Evolutionary conservation across 352 stramenopile species (phyloP), one percentile per base, ranked within the genome.

Genomic region (Pythium dissotocum): DNA sequence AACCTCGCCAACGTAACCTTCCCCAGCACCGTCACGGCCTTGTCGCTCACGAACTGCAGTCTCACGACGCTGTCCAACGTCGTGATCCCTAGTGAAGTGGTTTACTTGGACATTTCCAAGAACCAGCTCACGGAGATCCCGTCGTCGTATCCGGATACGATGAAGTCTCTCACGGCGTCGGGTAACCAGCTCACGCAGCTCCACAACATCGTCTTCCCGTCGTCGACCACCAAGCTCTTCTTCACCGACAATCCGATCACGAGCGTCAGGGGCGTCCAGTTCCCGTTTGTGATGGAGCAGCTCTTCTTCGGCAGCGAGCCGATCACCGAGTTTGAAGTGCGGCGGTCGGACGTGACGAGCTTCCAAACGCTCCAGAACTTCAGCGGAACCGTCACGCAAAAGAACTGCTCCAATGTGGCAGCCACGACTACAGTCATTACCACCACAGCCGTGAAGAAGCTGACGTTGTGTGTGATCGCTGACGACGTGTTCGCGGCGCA

Each of bases 291-390:
- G 1, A 65, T 93, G 16, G 67, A 78, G 4, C 79, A 74, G 6
- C 63, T 91, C 42, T 72, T 83, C 32, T 58, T 93, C n/a, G 82
- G 77, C 32, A 52, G 49, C 1, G 72, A 72, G 40, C 65, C 77
- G 56, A 91, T 93, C 69, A 78, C 67, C 8, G 78, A 80, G n/a
- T 85, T 93, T 35, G 85, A 91, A 60, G 80, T 93, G 49, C 87
- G 77, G 0, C 78, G 78, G 2, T 86, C 80, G 0, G 85, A 93
- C 58, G 81, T 88, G 67, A 70, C 71, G 12, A 89, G 71, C 0
- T 79, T 93, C 48, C 75, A 80, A 69, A 69, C 72, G 12, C 61
- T 89, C 10, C 69, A 79, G 13, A 64, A 51, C 1, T 82, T 93
- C 40, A 83, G 40, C 35, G 77, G 73, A 9, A 78, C 70, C 0